Base-by-base conservation (phyloP, 257 asterid species). In the Osmanthus fragrans region DNA sequence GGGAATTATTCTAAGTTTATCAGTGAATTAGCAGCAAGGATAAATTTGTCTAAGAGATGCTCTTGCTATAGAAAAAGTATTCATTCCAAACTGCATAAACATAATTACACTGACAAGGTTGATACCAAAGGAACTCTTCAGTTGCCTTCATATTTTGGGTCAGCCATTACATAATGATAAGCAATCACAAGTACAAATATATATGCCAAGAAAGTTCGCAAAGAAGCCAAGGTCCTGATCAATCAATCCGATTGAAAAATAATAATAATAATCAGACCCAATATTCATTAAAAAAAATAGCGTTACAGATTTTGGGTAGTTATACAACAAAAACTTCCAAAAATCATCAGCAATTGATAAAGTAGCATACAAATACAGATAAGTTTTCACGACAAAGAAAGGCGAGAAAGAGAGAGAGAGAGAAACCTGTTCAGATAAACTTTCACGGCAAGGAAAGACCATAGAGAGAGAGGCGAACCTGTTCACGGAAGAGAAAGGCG, bases 141-240 rank as follows among this genome's bases (percentile, higher is more conserved):
- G 82, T 90, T 95, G 82, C 90, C 96, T 86, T 92, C 98, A 56
- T 95, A 93, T 72, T 95, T 93, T 1, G 97, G 97, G 82, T 93
- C 98, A 1, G 96, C 98, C 92, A 90, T 77, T 76, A 93, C 99
- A 49, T 91, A 93, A 75, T 95, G 99, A 79, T 95, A 95, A 51
- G 97, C 97, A 65, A 95, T 87, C 79, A 95, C 97, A 85, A 93
- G 89, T 40, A 84, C 84, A 74, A 93, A 93, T 42, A 93, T 90
- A 90, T 77, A 95, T 90, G 12, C 99, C 98, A 25, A 95, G 97
- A 81, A 95, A 88, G 82, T 95, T 93, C 92, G 99, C 99, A 69
- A 95, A 85, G 90, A 95, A 95, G 71, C 99, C 98, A 80, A 95
- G 83, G 85, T 93, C 99, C 79, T 92, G 97, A 82, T 95, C 97